Conservation (phyloP, 441 rosid genomes). For the Croton laevigatus region DNA sequence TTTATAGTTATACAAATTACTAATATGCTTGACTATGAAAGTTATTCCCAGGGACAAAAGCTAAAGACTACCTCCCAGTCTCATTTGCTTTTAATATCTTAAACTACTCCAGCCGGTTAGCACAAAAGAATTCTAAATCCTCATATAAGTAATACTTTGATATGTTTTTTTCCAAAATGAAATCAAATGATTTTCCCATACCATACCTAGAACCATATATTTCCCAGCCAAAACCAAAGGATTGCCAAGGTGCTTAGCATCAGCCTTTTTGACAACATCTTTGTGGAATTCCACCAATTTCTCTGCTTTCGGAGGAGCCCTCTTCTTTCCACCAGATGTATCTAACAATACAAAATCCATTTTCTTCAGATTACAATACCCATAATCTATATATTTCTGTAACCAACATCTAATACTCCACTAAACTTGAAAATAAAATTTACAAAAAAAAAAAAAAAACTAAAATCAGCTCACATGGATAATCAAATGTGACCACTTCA, state of each 20-base stretch:
- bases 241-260: constrained; percentile 55
- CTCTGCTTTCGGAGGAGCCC: constrained; percentile 81
- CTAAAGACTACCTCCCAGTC: neutral
- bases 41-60: neutral
- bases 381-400: constrained; percentile 4
- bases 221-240: constrained; percentile 85
- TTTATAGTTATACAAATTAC: no score
- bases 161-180: no score
- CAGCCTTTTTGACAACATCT: constrained; percentile 50
- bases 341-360: constrained; percentile 37
- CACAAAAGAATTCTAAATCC: neutral
- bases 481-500: constrained; percentile 82
- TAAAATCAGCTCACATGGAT: constrained; percentile 57
- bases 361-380: neutral
- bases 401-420: neutral
- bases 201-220: constrained; percentile 84
- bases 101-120: neutral
- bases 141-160: neutral
- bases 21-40: neutral
- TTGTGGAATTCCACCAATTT: constrained; percentile 74
- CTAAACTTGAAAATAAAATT: neutral
- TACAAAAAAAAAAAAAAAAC: neutral
- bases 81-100: neutral
- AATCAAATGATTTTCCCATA: no score
- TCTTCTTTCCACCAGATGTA: constrained; percentile 54